These are phyloP conservation scores for Aristolochia californica DNA, from an alignment of 164 flowering plant species.

Conservation along the genomic window DNA sequence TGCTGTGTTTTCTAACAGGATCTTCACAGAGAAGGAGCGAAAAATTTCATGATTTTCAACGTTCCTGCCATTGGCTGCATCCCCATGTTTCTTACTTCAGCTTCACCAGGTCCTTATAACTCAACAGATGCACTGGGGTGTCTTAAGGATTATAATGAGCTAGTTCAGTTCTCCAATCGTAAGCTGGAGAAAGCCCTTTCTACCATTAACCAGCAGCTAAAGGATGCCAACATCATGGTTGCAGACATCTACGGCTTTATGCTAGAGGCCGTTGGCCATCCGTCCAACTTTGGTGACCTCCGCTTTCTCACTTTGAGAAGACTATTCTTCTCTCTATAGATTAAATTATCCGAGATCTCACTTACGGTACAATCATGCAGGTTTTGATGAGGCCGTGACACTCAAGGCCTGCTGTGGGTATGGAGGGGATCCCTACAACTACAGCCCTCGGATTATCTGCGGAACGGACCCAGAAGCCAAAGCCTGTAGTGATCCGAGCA, in stretches of 20 bases:
- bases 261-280: conserved; percentile 8
- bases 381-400: conserved; percentile 15
- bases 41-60: conserved; percentile 16
- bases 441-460: conserved; percentile 11
- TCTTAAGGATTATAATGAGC: conserved; percentile 13
- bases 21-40: conserved; percentile 18
- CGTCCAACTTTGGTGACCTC: conserved; percentile 8
- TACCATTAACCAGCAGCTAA: conserved; percentile 2
- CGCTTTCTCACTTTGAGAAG: not conserved
- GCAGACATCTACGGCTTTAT: conserved; percentile 13
- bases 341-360: not conserved
- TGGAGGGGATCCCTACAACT: conserved; percentile 15
- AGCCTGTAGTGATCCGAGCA: conserved; percentile 14
- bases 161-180: conserved; percentile 7
- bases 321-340: not conserved
- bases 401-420: conserved; percentile 19
- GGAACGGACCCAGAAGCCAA: conserved; percentile 13
- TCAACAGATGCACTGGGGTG: conserved; percentile 16
- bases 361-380: conserved; percentile 4
- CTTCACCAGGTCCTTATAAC: conserved; percentile 14
- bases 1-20: conserved; percentile 7
- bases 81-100: conserved; percentile 6
- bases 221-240: conserved; percentile 5
- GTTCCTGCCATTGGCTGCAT: conserved; percentile 16
- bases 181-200: conserved; percentile 10